Evolutionary conservation across 1,284 basidiomycete species (phyloP).

Genomic region (Ganoderma multipileum): DNA sequence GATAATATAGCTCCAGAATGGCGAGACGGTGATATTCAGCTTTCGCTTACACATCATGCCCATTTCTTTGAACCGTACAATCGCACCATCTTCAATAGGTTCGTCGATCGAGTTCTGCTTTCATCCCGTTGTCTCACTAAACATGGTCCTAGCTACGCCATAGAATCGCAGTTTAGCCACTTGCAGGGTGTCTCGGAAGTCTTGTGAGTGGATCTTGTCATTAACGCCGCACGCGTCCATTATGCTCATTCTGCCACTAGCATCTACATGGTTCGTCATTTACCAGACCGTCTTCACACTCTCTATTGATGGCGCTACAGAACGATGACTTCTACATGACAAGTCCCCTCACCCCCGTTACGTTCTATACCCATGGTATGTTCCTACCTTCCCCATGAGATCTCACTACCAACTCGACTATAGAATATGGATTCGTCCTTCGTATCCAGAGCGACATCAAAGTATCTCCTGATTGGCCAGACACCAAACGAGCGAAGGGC

Average conservation of each 20-base stretch:
- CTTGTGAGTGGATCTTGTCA: conserved; percentile 26
- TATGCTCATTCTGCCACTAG: conserved; percentile 21
- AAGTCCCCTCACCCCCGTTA: conserved; percentile 32
- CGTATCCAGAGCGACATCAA: conserved; percentile 37
- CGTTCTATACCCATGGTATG: conserved; percentile 39
- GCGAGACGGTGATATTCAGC: conserved; percentile 33
- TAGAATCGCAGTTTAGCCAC: conserved; percentile 38
- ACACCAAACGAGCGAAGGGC: conserved; percentile 29
- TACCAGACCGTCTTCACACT: too few species aligned
- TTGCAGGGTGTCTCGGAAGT: conserved; percentile 36
- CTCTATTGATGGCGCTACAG: conserved; percentile 14
- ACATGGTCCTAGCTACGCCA: conserved; percentile 33
- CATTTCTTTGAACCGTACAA: conserved; percentile 37
- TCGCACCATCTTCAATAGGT: conserved; percentile 40
- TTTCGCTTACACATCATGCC: conserved; percentile 38
- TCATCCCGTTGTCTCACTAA: not conserved
- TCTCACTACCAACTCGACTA: not conserved
- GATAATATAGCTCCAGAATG: conserved; percentile 24
- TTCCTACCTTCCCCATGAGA: not conserved
- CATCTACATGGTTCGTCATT: conserved; percentile 36
- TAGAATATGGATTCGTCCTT: conserved; percentile 44
- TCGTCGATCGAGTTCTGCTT: not conserved
- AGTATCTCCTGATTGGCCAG: conserved; percentile 34
- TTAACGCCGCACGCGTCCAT: not conserved
- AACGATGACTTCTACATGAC: conserved; percentile 41